A percentile compares a stretch with the other conserved stretches of the same genome.
phyloP scores from a whole-genome alignment of 257 asterid species.

The Solanum tacnaense region DNA sequence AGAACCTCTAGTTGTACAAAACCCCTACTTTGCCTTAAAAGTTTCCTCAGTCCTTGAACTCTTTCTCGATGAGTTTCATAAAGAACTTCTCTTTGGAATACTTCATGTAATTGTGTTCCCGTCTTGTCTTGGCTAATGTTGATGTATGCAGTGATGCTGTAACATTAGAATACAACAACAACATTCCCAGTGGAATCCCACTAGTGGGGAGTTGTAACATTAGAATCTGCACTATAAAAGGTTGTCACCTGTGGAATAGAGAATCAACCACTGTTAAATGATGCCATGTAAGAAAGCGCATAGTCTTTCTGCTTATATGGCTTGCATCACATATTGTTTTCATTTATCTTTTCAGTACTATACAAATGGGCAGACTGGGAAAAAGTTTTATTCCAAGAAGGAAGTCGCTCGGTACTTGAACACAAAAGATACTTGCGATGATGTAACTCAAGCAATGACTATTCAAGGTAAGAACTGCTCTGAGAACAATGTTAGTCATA shows the following conservation, averaged over 20 bases:
- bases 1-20: neutral
- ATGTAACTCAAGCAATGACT: conserved; percentile 23
- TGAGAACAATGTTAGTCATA: neutral
- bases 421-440: conserved; percentile 7
- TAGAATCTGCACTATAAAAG: neutral
- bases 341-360: conserved; percentile 35
- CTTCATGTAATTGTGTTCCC: neutral
- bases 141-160: neutral
- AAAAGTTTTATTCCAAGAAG: conserved; percentile 37
- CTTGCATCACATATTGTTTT: neutral
- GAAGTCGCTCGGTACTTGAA: conserved; percentile 18
- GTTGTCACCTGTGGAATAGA: neutral
- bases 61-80: neutral
- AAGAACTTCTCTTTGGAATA: neutral
- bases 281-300: neutral
- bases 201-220: neutral
- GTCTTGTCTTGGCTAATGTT: neutral
- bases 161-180: neutral
- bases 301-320: neutral
- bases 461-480: neutral
- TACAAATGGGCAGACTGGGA: conserved; percentile 28
- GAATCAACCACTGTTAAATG: neutral
- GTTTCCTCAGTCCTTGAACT: neutral
- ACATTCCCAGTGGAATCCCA: neutral
- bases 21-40: neutral